These are phyloP conservation scores for Yarrowia keelungensis DNA, from an alignment of 805 yeast species.

Conservation along the genomic window DNA sequence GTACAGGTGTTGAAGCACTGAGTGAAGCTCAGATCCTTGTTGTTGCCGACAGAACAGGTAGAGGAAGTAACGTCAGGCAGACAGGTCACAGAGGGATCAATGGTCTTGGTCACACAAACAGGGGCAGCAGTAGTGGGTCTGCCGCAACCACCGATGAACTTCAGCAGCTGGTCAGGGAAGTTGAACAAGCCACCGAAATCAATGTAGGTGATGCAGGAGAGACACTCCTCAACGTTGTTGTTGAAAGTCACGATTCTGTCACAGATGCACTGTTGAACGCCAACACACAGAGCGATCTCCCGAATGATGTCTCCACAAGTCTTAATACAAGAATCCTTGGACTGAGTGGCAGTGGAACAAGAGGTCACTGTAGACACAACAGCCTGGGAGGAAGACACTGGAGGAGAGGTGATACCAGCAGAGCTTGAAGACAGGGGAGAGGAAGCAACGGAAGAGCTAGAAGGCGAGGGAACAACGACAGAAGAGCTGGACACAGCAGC, in stretches of 20 bases:
- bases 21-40: background rate
- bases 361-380: constrained; percentile 1
- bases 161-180: background rate
- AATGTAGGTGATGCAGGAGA: constrained; percentile 3
- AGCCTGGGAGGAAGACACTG: background rate
- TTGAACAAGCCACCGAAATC: background rate
- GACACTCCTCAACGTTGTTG: background rate
- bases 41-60: background rate
- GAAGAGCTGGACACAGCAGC: no score
- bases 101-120: constrained; percentile 7
- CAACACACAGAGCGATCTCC: constrained; percentile 10
- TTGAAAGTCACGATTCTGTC: background rate
- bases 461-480: no score
- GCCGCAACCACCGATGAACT: background rate
- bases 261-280: constrained; percentile 4
- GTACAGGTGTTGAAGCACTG: constrained; percentile 3
- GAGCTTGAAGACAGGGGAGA: background rate
- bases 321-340: background rate
- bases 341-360: background rate
- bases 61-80: constrained; percentile 5
- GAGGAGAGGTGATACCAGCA: background rate
- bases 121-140: background rate
- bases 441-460: background rate
- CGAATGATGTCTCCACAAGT: constrained; percentile 8
- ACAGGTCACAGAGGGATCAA: constrained; percentile 6